Conservation (phyloP, 179 eudicot species). For the Pouteria campechiana region DNA sequence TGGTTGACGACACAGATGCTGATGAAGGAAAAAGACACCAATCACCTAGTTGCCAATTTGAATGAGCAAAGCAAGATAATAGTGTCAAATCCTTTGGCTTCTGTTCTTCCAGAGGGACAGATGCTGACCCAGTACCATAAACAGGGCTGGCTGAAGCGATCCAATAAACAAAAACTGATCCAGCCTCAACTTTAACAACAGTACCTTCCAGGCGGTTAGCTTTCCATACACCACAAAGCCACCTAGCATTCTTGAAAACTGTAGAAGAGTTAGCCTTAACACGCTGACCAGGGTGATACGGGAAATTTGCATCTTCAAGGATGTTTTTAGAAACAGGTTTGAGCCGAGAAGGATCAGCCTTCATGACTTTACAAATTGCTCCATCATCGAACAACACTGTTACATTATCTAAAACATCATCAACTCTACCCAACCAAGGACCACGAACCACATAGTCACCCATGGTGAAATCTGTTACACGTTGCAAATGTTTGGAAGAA, state of each 20-base stretch:
- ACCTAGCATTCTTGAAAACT: conserved; percentile 70
- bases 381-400: conserved; percentile 86
- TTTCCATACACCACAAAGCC: conserved; percentile 87
- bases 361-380: conserved; percentile 72
- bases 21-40: conserved; percentile 80
- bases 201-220: conserved; percentile 75
- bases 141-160: conserved; percentile 96
- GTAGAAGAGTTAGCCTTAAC: conserved; percentile 81
- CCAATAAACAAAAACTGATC: conserved; percentile 87
- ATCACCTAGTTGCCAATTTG: conserved; percentile 95
- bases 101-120: conserved; percentile 89
- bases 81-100: conserved; percentile 67
- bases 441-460: conserved; percentile 89
- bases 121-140: conserved; percentile 81
- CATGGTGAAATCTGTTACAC: conserved; percentile 65
- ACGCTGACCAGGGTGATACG: conserved; percentile 92
- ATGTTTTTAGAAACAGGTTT: conserved; percentile 58
- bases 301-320: conserved; percentile 85
- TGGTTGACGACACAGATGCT: conserved; percentile 15
- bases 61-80: conserved; percentile 75
- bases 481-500: conserved; percentile 58
- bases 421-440: conserved; percentile 95
- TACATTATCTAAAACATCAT: conserved; percentile 83
- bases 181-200: conserved; percentile 71
- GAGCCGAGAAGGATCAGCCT: conserved; percentile 83